Evolutionary conservation across 805 yeast species (phyloP), one percentile per base, ranked within the genome.

Genomic region (Pichia paraexigua): DNA sequence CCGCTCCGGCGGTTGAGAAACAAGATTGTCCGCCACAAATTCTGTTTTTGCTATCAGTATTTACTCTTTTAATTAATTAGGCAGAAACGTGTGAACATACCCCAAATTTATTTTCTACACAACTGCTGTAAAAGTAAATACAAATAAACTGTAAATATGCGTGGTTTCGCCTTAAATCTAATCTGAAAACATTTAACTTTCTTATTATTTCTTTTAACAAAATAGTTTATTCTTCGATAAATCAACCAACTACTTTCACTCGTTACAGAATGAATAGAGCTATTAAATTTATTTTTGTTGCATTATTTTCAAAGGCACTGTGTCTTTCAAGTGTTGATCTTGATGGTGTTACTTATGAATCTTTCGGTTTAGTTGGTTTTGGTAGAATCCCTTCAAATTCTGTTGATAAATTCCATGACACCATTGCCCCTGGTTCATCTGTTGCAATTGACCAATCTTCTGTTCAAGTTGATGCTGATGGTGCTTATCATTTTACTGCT

Each of bases 371-470:
- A 32, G 58, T 52, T 10, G 69, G 70, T 37, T 63, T 50, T 40
- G 70, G 70, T 35, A 59, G 54, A 43, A 28, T 58, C 11, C 48
- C 68, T 11, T 58, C 67, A 11, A 56, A 58, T 42, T 53, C 64
- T 1, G 59, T 56, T 30, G 70, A 66, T 51, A 62, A 61, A 46
- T 64, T 58, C 52, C 55, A 56, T 24, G 69, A 66, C 27, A 62
- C 70, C 7, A 62, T 65, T 27, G 63, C 70, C 7, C 63, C 64
- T 57, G 70, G 70, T 11, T 66, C 69, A 8, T 62, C 68, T 1
- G 55, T 64, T 30, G 50, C 59, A 15, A 40, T 62, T 42, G 66
- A 66, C 43, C 56, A 62, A 47, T 41, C 50, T 27, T 60, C 68
- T 12, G 45, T 66, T 24, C 28, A 47, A 1, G 60, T 62, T 27